phyloP scores from a whole-genome alignment of 441 rosid genomes.

The Viola pubescens region DNA sequence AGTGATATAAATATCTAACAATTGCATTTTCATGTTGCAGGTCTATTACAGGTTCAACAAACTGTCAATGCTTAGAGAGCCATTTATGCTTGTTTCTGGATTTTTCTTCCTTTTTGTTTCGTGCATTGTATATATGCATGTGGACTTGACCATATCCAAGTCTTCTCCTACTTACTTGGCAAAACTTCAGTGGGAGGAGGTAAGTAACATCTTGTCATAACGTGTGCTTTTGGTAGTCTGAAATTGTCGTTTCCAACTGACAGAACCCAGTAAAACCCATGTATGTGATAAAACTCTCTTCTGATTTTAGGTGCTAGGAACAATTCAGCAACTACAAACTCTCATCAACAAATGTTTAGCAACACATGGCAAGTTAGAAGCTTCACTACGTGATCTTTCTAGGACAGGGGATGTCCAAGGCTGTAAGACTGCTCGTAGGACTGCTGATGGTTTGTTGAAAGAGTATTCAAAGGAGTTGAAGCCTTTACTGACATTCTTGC shows the following conservation, averaged over 20 bases:
- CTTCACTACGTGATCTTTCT: conserved; percentile 78
- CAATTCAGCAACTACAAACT: conserved; percentile 56
- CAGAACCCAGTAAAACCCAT: not conserved
- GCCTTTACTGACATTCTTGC: conserved; percentile 53
- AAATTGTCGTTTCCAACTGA: conserved; percentile 6
- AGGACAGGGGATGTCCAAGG: conserved; percentile 89
- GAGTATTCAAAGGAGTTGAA: conserved; percentile 70
- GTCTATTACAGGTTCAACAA: conserved; percentile 81
- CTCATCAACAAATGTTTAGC: conserved; percentile 55
- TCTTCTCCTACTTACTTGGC: conserved; percentile 85
- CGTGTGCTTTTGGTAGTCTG: not conserved
- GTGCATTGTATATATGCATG: conserved; percentile 59
- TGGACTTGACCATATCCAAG: conserved; percentile 89
- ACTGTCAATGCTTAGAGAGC: conserved; percentile 77
- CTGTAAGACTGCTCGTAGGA: conserved; percentile 84
- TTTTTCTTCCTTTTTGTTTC: conserved; percentile 64
- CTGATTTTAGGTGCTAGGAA: conserved; percentile 58
- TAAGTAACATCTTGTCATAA: conserved; percentile 15
- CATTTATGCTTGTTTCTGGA: conserved; percentile 78
- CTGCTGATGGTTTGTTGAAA: conserved; percentile 63
- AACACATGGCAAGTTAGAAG: conserved; percentile 73
- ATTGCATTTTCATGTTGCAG: conserved; percentile 29
- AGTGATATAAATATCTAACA: too few relatives aligned
- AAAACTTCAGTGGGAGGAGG: conserved; percentile 94
- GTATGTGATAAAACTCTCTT: conserved; percentile 6